A percentile compares a stretch with the other conserved stretches of the same genome.
Evolutionary conservation across 345 rosid genomes (phyloP).

Genomic region (Cardiospermum halicacabum): DNA sequence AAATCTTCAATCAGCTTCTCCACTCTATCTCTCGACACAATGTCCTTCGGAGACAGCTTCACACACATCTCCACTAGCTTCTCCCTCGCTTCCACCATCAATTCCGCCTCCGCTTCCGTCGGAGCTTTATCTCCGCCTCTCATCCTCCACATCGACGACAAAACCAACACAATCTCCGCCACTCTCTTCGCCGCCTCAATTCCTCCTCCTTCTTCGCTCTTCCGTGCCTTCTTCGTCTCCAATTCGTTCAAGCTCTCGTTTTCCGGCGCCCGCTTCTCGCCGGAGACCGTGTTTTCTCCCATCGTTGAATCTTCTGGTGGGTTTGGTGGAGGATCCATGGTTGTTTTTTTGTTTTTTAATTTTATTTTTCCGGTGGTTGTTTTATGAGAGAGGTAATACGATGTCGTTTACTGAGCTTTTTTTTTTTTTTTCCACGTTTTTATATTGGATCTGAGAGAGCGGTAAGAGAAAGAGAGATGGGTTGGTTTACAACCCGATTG

Average conservation of each 20-base stretch:
- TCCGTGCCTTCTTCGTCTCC: slow-evolving; percentile 32
- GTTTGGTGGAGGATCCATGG: slow-evolving; percentile 17
- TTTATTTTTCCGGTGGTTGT: neutral
- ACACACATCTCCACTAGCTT: slow-evolving; percentile 51
- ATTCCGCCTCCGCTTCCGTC: slow-evolving; percentile 51
- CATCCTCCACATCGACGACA: slow-evolving; percentile 74
- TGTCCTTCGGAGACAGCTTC: slow-evolving; percentile 57
- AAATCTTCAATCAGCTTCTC: slow-evolving; percentile 71
- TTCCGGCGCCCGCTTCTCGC: slow-evolving; percentile 31
- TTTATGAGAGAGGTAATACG: neutral
- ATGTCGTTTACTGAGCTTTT: slow-evolving; percentile 14
- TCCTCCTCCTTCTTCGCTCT: slow-evolving; percentile 15
- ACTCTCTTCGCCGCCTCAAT: slow-evolving; percentile 39
- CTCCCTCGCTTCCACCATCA: slow-evolving; percentile 81
- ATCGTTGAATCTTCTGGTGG: neutral
- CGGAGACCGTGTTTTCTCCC: neutral
- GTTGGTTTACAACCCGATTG: neutral
- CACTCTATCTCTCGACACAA: slow-evolving; percentile 49
- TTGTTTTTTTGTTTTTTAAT: slow-evolving; percentile 3
- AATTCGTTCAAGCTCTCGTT: slow-evolving; percentile 17
- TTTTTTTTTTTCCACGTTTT: neutral
- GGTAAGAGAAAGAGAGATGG: slow-evolving; percentile 6
- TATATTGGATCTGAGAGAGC: too few relatives aligned
- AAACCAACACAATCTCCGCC: slow-evolving; percentile 80
- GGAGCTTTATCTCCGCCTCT: slow-evolving; percentile 62